phyloP scores from a whole-genome alignment of 495 filamentous ascomycete genomes.

The Pseudomonodictys pantanalensis region DNA sequence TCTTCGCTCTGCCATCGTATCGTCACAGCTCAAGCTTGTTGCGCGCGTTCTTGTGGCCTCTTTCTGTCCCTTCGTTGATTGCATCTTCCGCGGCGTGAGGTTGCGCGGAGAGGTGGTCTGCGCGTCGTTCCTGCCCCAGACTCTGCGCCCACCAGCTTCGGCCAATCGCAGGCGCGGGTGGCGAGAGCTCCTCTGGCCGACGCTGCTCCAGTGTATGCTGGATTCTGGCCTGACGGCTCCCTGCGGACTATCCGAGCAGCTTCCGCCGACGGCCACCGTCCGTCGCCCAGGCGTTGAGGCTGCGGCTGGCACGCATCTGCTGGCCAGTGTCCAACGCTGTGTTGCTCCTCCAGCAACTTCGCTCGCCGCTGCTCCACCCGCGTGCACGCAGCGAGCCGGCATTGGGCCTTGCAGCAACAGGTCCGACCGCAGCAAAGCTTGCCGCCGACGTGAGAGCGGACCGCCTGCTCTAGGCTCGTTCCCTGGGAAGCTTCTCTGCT shows the following conservation, averaged over 20 bases:
- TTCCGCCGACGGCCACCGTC: constrained; percentile 11
- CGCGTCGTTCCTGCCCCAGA: constrained; percentile 20
- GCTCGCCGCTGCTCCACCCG: neutral
- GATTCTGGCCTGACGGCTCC: constrained; percentile 23
- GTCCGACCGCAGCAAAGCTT: neutral
- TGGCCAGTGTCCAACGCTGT: neutral
- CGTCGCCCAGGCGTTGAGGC: constrained; percentile 4
- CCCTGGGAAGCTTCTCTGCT: neutral
- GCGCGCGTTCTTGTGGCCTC: neutral
- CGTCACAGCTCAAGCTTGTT: constrained; percentile 7
- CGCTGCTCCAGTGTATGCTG: constrained; percentile 21
- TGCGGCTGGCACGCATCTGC: neutral
- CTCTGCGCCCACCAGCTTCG: constrained; percentile 23
- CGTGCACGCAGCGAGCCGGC: neutral
- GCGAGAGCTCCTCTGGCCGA: constrained; percentile 25
- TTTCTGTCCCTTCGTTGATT: neutral
- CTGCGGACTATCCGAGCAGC: constrained; percentile 15
- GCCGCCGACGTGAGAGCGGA: neutral
- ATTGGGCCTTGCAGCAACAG: neutral
- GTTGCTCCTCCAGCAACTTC: neutral
- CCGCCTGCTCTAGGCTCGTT: neutral
- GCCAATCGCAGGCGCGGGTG: constrained; percentile 25
- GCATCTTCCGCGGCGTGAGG: neutral
- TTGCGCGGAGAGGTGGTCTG: constrained; percentile 22
- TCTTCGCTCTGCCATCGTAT: neutral